Evolutionary conservation across 2,329 filamentous ascomycete species (phyloP).

Genomic region (Alternaria sp.): DNA sequence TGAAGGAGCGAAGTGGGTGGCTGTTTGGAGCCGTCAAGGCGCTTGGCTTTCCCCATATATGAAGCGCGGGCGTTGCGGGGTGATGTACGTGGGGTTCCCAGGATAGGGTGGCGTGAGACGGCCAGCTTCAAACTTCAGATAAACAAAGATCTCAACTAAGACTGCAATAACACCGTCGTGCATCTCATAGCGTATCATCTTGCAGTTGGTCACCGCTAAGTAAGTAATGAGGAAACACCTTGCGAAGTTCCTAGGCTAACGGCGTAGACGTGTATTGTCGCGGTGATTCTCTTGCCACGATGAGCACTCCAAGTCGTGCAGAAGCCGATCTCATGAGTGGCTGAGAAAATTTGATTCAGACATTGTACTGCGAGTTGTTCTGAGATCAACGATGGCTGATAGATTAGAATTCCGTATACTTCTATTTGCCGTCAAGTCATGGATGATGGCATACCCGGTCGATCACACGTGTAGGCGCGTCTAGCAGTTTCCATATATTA

Average conservation of each 20-base stretch:
- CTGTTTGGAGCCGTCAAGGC: not conserved
- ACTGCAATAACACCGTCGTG: not conserved
- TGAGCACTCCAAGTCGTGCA: not conserved
- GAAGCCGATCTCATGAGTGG: not conserved
- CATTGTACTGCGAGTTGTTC: not conserved
- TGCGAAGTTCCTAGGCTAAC: not conserved
- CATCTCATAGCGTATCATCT: not conserved
- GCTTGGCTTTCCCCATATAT: conserved; percentile 6
- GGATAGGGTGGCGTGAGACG: not conserved
- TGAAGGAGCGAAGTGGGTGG: not conserved
- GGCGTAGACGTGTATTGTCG: not conserved
- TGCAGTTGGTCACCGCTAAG: not conserved
- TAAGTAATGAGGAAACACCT: not conserved
- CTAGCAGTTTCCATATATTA: conserved; percentile 5
- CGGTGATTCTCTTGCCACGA: not conserved
- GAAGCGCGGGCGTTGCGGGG: conserved; percentile 12
- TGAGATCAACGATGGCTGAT: not conserved
- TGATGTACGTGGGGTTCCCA: conserved; percentile 11
- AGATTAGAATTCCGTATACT: not conserved
- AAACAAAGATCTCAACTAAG: not conserved
- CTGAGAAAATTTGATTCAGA: not conserved
- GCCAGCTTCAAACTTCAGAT: not conserved
- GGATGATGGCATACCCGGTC: conserved; percentile 4
- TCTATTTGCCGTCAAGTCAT: conserved; percentile 2
- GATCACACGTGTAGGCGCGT: conserved; percentile 2